A percentile compares a stretch with the other conserved stretches of the same genome.
These are phyloP conservation scores for Neoboletus subvelutipes DNA, from an alignment of 768 basidiomycete species.

Conservation along the genomic window DNA sequence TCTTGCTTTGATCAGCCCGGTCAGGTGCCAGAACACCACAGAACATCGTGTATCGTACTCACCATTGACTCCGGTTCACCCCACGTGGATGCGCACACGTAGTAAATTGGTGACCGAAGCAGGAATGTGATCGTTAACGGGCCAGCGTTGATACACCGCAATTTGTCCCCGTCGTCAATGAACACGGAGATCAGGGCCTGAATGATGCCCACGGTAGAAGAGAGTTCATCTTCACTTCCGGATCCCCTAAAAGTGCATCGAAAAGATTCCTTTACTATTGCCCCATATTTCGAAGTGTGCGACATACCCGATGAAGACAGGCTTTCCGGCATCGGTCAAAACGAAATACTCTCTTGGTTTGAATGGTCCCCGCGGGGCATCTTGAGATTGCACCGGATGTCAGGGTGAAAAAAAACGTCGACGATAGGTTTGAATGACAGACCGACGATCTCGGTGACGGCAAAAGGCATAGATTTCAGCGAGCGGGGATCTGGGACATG, in stretches of 20 bases:
- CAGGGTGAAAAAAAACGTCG: slow-evolving; percentile 1
- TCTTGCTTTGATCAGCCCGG: slow-evolving; percentile 67
- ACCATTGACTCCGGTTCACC: slow-evolving; percentile 96
- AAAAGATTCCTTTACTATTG: neutral
- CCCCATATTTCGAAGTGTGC: neutral
- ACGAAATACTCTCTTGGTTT: slow-evolving; percentile 83
- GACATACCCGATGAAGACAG: slow-evolving; percentile 85
- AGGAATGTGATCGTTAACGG: slow-evolving; percentile 83
- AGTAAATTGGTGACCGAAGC: slow-evolving; percentile 85
- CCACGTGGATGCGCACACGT: slow-evolving; percentile 89
- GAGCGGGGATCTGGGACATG: slow-evolving; percentile 12
- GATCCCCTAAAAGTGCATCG: slow-evolving; percentile 41
- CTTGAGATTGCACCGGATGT: slow-evolving; percentile 4
- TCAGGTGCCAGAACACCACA: slow-evolving; percentile 9
- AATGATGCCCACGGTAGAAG: slow-evolving; percentile 86
- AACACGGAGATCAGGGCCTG: slow-evolving; percentile 97
- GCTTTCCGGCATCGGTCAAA: slow-evolving; percentile 94
- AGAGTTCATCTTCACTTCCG: slow-evolving; percentile 57
- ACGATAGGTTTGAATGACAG: slow-evolving; percentile 9
- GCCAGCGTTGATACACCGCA: slow-evolving; percentile 82
- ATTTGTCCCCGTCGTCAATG: slow-evolving; percentile 85
- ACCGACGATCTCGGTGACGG: slow-evolving; percentile 39
- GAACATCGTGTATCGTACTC: slow-evolving; percentile 34
- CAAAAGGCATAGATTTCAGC: slow-evolving; percentile 14
- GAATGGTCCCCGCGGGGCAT: slow-evolving; percentile 24